phyloP scores from a whole-genome alignment of 2,329 filamentous ascomycete genomes.

The Sporothrix variecibatus region DNA sequence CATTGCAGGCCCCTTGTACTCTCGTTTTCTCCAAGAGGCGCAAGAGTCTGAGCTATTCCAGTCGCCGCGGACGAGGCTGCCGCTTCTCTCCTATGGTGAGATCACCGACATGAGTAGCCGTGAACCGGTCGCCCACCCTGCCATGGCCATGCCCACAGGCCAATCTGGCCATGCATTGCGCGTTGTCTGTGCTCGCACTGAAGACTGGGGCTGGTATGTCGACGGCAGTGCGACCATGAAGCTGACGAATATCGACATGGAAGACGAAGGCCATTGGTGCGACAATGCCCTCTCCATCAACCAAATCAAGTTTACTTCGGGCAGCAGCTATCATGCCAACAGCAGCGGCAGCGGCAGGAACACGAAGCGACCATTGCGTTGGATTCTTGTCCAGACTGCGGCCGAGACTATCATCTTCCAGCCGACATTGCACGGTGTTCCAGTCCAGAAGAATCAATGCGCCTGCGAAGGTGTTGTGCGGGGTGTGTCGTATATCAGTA shows the following conservation, averaged over 20 bases:
- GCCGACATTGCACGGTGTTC: conserved; percentile 50
- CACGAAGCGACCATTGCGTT: conserved; percentile 40
- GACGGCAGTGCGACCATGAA: conserved; percentile 50
- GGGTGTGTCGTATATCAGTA: conserved; percentile 54
- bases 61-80: conserved; percentile 21
- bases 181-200: conserved; percentile 52
- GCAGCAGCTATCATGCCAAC: conserved; percentile 34
- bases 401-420: conserved; percentile 54
- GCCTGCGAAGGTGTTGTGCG: conserved; percentile 30
- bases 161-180: conserved; percentile 60
- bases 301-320: conserved; percentile 52
- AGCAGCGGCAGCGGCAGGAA: conserved; percentile 27
- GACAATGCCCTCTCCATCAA: conserved; percentile 53
- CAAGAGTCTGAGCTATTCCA: conserved; percentile 31
- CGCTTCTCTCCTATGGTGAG: conserved; percentile 59
- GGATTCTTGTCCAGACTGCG: conserved; percentile 57
- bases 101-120: conserved; percentile 45
- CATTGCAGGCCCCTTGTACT: conserved; percentile 36
- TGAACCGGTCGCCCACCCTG: conserved; percentile 36
- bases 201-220: conserved; percentile 57
- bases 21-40: conserved; percentile 42
- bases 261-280: conserved; percentile 55
- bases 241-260: conserved; percentile 47
- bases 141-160: conserved; percentile 56
- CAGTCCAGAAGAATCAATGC: conserved; percentile 32